These are phyloP conservation scores for Nitzschia sp. DNA, from an alignment of 108 stramenopile genomes.

Conservation along the genomic window DNA sequence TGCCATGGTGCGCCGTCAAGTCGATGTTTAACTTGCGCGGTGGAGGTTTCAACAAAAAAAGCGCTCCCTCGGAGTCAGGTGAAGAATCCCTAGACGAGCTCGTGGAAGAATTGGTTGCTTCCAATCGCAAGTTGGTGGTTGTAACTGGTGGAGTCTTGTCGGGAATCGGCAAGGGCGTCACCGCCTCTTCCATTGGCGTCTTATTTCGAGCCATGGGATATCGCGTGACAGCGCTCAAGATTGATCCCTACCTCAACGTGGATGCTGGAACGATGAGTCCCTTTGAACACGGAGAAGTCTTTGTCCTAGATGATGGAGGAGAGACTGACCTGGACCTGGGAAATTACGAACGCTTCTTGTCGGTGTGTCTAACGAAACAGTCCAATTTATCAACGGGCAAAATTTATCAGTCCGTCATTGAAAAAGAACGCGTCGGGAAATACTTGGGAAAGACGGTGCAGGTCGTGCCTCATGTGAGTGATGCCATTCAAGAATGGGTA, in stretches of 20 bases:
- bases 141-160: conserved; percentile 97
- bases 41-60: too few species aligned
- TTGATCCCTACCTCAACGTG: conserved; percentile 97
- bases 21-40: too few species aligned
- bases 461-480: conserved; percentile 90
- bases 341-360: conserved; percentile 97
- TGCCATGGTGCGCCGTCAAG: too few species aligned
- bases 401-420: conserved; percentile 92
- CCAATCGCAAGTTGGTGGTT: conserved; percentile 80
- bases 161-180: conserved; percentile 97
- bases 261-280: conserved; percentile 98
- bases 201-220: conserved; percentile 89
- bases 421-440: conserved; percentile 90
- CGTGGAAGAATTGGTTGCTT: conserved; percentile 19
- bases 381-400: conserved; percentile 97
- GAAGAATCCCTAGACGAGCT: conserved; percentile 25
- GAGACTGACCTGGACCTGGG: conserved; percentile 97
- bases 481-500: conserved; percentile 89
- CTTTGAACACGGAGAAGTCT: conserved; percentile 94
- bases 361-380: conserved; percentile 78
- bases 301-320: conserved; percentile 96
- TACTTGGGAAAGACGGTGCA: conserved; percentile 98
- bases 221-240: conserved; percentile 95
- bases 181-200: conserved; percentile 92
- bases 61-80: too few species aligned